phyloP scores from a whole-genome alignment of 1,284 basidiomycete genomes.

The Fomes fomentarius region DNA sequence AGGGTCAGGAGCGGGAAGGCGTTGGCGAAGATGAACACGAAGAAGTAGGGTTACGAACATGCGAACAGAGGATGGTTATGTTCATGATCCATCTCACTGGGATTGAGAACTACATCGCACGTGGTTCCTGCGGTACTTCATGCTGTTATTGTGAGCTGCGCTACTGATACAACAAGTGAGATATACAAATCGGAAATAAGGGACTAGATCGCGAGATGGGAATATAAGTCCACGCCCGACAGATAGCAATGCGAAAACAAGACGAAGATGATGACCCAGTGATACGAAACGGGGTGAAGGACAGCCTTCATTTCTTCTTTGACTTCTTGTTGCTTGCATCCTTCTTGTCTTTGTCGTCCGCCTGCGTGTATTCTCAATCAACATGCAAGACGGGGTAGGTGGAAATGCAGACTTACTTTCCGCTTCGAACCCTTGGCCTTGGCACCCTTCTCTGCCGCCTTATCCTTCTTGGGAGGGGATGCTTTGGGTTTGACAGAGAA shows the following conservation, averaged over 20 bases:
- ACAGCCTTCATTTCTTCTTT: constrained; percentile 44
- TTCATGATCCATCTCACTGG: too few relatives aligned
- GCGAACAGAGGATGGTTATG: background rate
- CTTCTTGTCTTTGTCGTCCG: constrained; percentile 34
- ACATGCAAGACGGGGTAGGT: background rate
- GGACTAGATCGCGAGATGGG: constrained; percentile 3
- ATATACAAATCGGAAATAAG: constrained; percentile 14
- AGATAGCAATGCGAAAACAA: constrained; percentile 5
- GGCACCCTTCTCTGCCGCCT: constrained; percentile 29
- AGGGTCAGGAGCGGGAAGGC: constrained; percentile 63
- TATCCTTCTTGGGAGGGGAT: constrained; percentile 47
- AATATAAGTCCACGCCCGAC: background rate
- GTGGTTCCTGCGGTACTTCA: too few relatives aligned
- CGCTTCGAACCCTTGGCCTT: constrained; percentile 62
- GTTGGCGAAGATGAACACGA: constrained; percentile 57
- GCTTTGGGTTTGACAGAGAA: constrained; percentile 74
- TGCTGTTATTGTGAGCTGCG: background rate
- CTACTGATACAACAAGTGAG: constrained; percentile 25
- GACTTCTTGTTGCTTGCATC: constrained; percentile 47
- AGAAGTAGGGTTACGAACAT: constrained; percentile 49
- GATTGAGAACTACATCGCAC: too few relatives aligned
- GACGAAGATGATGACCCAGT: background rate
- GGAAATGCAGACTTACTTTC: constrained; percentile 54
- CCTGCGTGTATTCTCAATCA: background rate
- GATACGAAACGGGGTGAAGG: too few relatives aligned